Conservation (phyloP, 2,329 filamentous ascomycete species). For the Thermomyces lanuginosus region DNA sequence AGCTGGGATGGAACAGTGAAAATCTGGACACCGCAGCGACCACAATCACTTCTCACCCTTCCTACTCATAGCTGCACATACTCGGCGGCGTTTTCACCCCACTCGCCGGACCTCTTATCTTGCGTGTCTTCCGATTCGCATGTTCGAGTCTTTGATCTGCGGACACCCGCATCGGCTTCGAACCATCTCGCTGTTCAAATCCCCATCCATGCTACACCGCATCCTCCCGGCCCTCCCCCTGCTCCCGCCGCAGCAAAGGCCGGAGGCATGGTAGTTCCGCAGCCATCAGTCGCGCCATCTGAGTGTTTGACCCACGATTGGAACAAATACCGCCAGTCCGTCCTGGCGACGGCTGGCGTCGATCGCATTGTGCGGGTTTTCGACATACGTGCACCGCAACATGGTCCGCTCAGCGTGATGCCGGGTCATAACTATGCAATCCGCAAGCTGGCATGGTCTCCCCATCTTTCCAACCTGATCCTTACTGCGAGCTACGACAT, state of each 20-base stretch:
- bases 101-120: conserved; percentile 69
- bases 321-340: conserved; percentile 87
- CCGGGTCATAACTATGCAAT: conserved; percentile 85
- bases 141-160: conserved; percentile 78
- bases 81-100: conserved; percentile 76
- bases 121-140: conserved; percentile 80
- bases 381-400: conserved; percentile 62
- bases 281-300: conserved; percentile 37
- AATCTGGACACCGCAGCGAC: conserved; percentile 74
- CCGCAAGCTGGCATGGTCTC: conserved; percentile 73
- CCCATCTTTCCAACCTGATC: conserved; percentile 76
- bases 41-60: conserved; percentile 62
- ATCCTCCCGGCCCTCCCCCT: conserved; percentile 40
- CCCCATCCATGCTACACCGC: conserved; percentile 58
- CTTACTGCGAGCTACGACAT: conserved; percentile 93
- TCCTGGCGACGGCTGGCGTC: conserved; percentile 78
- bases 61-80: conserved; percentile 92
- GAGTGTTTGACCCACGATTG: conserved; percentile 93
- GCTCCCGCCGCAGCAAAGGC: conserved; percentile 25
- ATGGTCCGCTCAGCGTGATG: conserved; percentile 57
- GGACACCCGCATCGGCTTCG: conserved; percentile 67
- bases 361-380: conserved; percentile 78
- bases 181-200: conserved; percentile 76
- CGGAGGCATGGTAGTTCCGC: conserved; percentile 17
- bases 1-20: conserved; percentile 97